These are phyloP conservation scores for Diplotaxis tenuifolia DNA, from an alignment of 345 rosid species.

Conservation along the genomic window DNA sequence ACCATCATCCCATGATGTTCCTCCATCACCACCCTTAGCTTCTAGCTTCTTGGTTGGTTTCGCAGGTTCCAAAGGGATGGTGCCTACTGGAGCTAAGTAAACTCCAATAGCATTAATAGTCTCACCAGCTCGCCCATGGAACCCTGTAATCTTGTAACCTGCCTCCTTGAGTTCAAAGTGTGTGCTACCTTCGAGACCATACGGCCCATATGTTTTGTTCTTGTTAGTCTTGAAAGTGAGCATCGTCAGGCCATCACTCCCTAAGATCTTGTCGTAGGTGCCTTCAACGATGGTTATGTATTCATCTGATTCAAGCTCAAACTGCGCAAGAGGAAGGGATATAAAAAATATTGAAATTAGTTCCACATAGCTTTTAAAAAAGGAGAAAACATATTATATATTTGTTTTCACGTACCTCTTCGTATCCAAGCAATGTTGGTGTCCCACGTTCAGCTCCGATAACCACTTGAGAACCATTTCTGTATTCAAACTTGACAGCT, in stretches of 20 bases:
- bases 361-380: background rate
- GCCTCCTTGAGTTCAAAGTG: background rate
- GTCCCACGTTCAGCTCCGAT: conserved; percentile 18
- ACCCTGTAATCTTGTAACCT: background rate
- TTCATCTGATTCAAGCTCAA: conserved; percentile 29
- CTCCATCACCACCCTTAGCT: conserved; percentile 11
- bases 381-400: background rate
- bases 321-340: background rate
- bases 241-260: background rate
- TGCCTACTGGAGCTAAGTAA: background rate
- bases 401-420: conserved; percentile 11
- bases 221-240: background rate
- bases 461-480: conserved; percentile 16
- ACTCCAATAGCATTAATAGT: background rate
- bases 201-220: background rate
- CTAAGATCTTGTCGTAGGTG: background rate
- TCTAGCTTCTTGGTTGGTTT: background rate
- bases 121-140: background rate
- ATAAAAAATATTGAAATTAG: background rate
- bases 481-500: conserved; percentile 24
- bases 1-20: conserved; percentile 34
- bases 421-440: conserved; percentile 14
- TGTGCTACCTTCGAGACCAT: background rate
- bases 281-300: conserved; percentile 10
- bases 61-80: background rate